phyloP scores from a whole-genome alignment of 2,329 filamentous ascomycete genomes.

The Rhynchosporium secalis region DNA sequence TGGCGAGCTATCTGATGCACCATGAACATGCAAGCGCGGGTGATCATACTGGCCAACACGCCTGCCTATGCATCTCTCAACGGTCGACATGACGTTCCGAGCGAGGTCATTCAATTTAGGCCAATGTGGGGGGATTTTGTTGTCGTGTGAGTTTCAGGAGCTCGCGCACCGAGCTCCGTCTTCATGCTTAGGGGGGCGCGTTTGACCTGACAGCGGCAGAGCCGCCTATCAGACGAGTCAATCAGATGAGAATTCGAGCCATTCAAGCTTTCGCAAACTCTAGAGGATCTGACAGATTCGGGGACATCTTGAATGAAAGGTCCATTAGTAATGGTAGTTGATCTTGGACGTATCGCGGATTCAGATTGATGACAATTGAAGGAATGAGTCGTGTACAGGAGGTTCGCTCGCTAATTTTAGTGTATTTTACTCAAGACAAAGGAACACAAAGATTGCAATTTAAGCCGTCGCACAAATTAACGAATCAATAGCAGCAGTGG shows the following conservation, averaged over 20 bases:
- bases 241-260: conserved; percentile 3
- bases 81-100: conserved; percentile 12
- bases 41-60: conserved; percentile 29
- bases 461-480: neutral
- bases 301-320: neutral
- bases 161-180: conserved; percentile 22
- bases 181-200: conserved; percentile 26
- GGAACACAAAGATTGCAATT: neutral
- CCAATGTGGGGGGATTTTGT: conserved; percentile 18
- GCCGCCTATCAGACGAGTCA: conserved; percentile 6
- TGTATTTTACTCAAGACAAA: neutral
- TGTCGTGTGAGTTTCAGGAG: conserved; percentile 25
- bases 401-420: conserved; percentile 4
- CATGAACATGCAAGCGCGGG: conserved; percentile 21
- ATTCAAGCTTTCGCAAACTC: conserved; percentile 6
- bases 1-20: conserved; percentile 24
- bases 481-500: conserved; percentile 13
- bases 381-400: neutral
- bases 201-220: conserved; percentile 14
- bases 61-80: conserved; percentile 17
- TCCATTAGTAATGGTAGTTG: neutral
- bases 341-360: neutral
- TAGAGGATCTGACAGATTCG: neutral
- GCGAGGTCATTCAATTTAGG: conserved; percentile 13
- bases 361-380: neutral